Percentiles rank a stretch among this genome's conserved stretches.
Conservation (phyloP, 2,329 filamentous ascomycete species). For the Ascochyta rabiei region DNA sequence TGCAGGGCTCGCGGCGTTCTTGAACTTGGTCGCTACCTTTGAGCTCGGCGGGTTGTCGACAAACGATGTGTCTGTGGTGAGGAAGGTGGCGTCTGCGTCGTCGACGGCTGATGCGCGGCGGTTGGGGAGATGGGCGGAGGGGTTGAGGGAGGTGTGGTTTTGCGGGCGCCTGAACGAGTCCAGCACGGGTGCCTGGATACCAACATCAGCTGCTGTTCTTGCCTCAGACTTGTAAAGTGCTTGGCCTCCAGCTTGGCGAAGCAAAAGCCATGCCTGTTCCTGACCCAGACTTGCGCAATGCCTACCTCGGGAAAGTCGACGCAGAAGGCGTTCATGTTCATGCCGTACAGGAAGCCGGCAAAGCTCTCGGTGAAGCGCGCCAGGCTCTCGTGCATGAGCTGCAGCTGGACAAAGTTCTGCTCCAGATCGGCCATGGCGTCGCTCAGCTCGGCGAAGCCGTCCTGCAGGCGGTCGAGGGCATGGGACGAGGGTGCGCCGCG, state of each 20-base stretch:
- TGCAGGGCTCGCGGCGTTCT: constrained; percentile 42
- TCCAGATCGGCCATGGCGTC: constrained; percentile 96
- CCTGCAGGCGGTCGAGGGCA: constrained; percentile 83
- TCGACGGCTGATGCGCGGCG: constrained; percentile 35
- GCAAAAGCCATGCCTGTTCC: no score
- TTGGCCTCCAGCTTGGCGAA: no score
- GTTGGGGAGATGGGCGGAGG: constrained; percentile 26
- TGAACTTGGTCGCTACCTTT: constrained; percentile 53
- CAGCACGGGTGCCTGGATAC: constrained; percentile 73
- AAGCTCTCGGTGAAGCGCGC: constrained; percentile 95
- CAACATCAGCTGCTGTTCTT: neutral
- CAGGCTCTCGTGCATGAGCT: constrained; percentile 94
- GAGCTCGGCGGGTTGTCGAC: constrained; percentile 77
- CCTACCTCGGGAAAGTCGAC: constrained; percentile 92
- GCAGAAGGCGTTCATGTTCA: constrained; percentile 99
- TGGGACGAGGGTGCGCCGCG: constrained; percentile 59
- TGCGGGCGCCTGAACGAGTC: constrained; percentile 72
- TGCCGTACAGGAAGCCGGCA: constrained; percentile 89
- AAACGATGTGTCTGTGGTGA: constrained; percentile 93
- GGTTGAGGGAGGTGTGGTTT: constrained; percentile 33
- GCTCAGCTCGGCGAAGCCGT: constrained; percentile 88
- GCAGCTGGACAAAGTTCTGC: constrained; percentile 96
- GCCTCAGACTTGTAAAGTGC: no score
- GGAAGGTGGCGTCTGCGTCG: constrained; percentile 80
- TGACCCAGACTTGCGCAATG: neutral